Conservation (phyloP, 805 yeast species). For the Nakazawaea holstii region DNA sequence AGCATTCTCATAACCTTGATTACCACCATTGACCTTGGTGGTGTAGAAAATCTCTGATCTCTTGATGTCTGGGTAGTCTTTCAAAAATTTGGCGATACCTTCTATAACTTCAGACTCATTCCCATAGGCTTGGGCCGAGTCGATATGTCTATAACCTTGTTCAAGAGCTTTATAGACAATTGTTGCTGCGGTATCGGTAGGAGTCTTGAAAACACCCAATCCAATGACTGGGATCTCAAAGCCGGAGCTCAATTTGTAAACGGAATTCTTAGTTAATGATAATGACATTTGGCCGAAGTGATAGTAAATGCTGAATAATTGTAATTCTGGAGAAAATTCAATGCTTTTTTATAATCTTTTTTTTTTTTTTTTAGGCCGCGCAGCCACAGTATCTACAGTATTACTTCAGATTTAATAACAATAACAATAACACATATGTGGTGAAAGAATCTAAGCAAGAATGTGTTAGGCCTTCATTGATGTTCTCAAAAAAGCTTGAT, state of each 20-base stretch:
- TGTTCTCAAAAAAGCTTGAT: too few species aligned
- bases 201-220: slow-evolving; percentile 47
- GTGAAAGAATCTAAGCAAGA: too few species aligned
- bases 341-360: too few species aligned
- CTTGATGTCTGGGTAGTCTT: slow-evolving; percentile 20
- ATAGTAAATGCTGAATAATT: too few species aligned
- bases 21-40: slow-evolving; percentile 28
- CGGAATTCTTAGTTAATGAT: neutral
- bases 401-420: too few species aligned
- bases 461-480: too few species aligned
- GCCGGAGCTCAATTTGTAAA: slow-evolving; percentile 46
- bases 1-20: slow-evolving; percentile 33
- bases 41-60: slow-evolving; percentile 36
- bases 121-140: slow-evolving; percentile 62
- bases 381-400: too few species aligned
- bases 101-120: slow-evolving; percentile 59
- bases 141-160: slow-evolving; percentile 70
- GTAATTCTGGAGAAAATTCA: too few species aligned
- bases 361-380: too few species aligned
- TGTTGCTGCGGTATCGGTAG: slow-evolving; percentile 30
- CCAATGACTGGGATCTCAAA: slow-evolving; percentile 52
- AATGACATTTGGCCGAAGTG: neutral
- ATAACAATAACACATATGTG: too few species aligned
- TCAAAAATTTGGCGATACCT: slow-evolving; percentile 43
- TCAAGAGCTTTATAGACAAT: slow-evolving; percentile 53